Conservation (phyloP, 2,329 filamentous ascomycete genomes). For the Lachnum nothofagi region DNA sequence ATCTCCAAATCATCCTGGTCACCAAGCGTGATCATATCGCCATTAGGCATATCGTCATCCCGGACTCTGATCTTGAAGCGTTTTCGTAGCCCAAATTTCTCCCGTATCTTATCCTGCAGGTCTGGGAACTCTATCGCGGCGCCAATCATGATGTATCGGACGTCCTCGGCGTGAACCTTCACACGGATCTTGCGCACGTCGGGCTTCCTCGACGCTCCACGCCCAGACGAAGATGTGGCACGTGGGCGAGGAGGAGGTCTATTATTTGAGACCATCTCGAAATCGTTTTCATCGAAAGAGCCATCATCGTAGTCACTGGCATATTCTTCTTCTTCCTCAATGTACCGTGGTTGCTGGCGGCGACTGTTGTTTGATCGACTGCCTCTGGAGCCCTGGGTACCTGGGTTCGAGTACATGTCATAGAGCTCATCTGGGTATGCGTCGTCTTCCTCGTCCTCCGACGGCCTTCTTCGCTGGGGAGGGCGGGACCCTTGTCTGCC, state of each 20-base stretch:
- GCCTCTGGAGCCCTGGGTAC: too few relatives aligned
- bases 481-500: conserved; percentile 27
- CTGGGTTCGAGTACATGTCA: conserved; percentile 62
- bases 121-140: conserved; percentile 68
- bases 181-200: conserved; percentile 76
- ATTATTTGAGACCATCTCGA: conserved; percentile 65
- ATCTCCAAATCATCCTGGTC: conserved; percentile 96
- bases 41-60: conserved; percentile 70
- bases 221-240: conserved; percentile 36
- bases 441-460: conserved; percentile 46
- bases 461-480: conserved; percentile 24
- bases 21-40: conserved; percentile 94
- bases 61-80: conserved; percentile 84
- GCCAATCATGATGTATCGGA: conserved; percentile 84
- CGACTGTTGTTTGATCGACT: conserved; percentile 36
- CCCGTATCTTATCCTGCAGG: conserved; percentile 71
- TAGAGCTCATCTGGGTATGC: conserved; percentile 56
- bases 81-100: conserved; percentile 75
- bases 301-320: conserved; percentile 67
- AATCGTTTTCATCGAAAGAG: conserved; percentile 70
- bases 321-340: conserved; percentile 75
- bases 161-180: conserved; percentile 88
- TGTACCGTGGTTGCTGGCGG: conserved; percentile 55
- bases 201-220: conserved; percentile 54
- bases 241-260: conserved; percentile 44